phyloP scores from a whole-genome alignment of 306 rosid species.

The Acmispon strigosus region DNA sequence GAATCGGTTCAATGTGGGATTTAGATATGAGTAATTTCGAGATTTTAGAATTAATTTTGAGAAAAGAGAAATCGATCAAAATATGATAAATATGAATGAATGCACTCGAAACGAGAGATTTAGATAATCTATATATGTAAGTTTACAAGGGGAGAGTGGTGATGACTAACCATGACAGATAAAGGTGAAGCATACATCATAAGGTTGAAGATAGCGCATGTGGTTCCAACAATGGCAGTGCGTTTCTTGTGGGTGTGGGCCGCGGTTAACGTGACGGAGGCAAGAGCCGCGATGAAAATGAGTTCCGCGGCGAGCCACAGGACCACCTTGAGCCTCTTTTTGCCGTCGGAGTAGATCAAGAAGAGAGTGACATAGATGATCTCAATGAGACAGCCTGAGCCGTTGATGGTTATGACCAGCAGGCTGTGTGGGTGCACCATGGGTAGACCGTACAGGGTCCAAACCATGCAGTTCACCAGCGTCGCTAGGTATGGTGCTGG shows the following conservation, averaged over 20 bases:
- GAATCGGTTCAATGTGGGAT: too few species aligned
- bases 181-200: slow-evolving; percentile 93
- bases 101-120: too few species aligned
- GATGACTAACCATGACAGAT: slow-evolving; percentile 53
- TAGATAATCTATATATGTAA: background rate
- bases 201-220: slow-evolving; percentile 57
- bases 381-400: slow-evolving; percentile 49
- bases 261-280: slow-evolving; percentile 27
- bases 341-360: slow-evolving; percentile 50
- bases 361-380: slow-evolving; percentile 50
- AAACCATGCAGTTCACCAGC: slow-evolving; percentile 71
- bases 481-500: slow-evolving; percentile 77
- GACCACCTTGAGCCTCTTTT: slow-evolving; percentile 49
- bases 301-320: slow-evolving; percentile 34
- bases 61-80: too few species aligned
- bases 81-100: too few species aligned
- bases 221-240: slow-evolving; percentile 55
- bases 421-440: slow-evolving; percentile 61
- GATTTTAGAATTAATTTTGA: too few species aligned
- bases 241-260: slow-evolving; percentile 37
- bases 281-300: slow-evolving; percentile 35
- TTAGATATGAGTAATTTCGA: too few species aligned
- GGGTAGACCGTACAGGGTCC: slow-evolving; percentile 84
- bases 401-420: slow-evolving; percentile 69
- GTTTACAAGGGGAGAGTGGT: background rate